Percentiles rank a stretch among this genome's conserved stretches.
phyloP scores from a whole-genome alignment of 495 filamentous ascomycete genomes.

The Daldinia childiae region DNA sequence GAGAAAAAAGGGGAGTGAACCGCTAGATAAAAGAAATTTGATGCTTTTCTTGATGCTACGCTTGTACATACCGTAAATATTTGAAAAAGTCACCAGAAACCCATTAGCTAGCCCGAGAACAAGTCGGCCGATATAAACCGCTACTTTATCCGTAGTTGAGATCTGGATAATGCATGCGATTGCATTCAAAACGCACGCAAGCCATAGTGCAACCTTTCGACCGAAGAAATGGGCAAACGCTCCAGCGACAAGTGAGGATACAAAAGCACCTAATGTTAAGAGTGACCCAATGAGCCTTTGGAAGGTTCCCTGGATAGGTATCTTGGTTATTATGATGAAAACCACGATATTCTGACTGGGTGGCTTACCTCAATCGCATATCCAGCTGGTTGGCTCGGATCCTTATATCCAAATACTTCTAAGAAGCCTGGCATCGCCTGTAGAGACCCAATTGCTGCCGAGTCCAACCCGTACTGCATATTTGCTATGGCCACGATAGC shows the following conservation, averaged over 20 bases:
- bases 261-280: slow-evolving; percentile 54
- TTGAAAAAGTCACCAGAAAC: slow-evolving; percentile 63
- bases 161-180: slow-evolving; percentile 61
- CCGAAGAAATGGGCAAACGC: slow-evolving; percentile 56
- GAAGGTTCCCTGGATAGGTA: slow-evolving; percentile 40
- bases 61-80: slow-evolving; percentile 53
- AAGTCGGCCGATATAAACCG: slow-evolving; percentile 60
- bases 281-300: slow-evolving; percentile 55
- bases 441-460: slow-evolving; percentile 51
- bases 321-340: slow-evolving; percentile 26
- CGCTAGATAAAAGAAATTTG: not conserved
- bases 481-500: slow-evolving; percentile 52
- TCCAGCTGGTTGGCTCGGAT: slow-evolving; percentile 43
- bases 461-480: slow-evolving; percentile 58
- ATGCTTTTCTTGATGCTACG: not conserved
- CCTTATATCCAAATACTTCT: slow-evolving; percentile 55
- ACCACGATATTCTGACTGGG: not conserved
- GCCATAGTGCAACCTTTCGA: slow-evolving; percentile 57
- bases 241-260: slow-evolving; percentile 50
- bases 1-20: not conserved
- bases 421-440: slow-evolving; percentile 60
- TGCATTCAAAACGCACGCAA: slow-evolving; percentile 55
- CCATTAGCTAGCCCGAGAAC: slow-evolving; percentile 63
- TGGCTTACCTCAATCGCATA: slow-evolving; percentile 48
- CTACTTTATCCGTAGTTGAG: slow-evolving; percentile 52